Conservation (phyloP, 176 grass and related monocot genomes). For the Ampelocalamus luodianensis region DNA sequence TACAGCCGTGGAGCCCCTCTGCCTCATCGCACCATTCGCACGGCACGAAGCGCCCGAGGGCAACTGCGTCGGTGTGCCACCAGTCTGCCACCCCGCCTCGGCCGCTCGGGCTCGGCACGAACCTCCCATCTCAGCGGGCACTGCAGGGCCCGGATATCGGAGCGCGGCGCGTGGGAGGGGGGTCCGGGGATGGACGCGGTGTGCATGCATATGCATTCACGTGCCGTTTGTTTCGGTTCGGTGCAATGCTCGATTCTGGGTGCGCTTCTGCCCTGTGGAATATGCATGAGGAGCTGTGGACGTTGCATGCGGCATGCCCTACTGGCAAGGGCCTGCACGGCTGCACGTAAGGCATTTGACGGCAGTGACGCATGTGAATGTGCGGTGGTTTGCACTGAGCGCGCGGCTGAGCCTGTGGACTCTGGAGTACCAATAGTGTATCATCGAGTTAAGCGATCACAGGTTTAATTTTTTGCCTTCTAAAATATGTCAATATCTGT, state of each 20-base stretch:
- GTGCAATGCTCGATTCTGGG: not conserved
- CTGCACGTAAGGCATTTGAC: not conserved
- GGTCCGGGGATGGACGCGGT: no score
- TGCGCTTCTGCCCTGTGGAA: not conserved
- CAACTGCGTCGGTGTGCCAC: not conserved
- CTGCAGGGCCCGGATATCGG: not conserved
- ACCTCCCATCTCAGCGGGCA: not conserved
- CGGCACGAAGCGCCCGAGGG: not conserved
- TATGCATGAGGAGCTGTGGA: not conserved
- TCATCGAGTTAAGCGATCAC: not conserved
- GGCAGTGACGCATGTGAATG: not conserved
- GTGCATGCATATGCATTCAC: no score
- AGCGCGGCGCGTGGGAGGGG: not conserved
- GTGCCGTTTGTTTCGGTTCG: not conserved
- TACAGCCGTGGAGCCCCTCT: not conserved
- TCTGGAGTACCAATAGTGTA: not conserved
- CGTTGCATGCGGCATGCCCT: not conserved
- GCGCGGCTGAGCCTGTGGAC: not conserved
- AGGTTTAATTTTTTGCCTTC: not conserved
- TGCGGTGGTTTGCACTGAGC: not conserved
- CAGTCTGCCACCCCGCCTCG: no score
- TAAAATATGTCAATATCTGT: not conserved
- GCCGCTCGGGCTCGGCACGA: not conserved
- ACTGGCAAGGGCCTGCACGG: not conserved
- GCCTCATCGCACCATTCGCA: not conserved